phyloP scores from a whole-genome alignment of 169 alveolate genomes.

The Theileria orientalis region DNA sequence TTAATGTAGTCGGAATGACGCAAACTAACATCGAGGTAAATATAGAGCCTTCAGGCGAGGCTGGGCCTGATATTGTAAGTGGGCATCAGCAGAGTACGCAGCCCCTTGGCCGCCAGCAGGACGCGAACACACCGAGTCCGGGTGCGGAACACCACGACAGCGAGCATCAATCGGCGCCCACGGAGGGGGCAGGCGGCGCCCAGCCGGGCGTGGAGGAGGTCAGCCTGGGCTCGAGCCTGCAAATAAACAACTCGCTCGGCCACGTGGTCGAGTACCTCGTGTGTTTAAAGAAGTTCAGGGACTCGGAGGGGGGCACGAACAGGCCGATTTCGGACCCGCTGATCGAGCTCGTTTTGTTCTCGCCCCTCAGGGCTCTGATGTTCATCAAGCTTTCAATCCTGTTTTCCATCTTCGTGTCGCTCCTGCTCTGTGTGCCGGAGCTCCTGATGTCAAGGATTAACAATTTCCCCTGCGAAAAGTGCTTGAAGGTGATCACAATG shows the following conservation, averaged over 20 bases:
- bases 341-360: slow-evolving; percentile 47
- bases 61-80: too few relatives aligned
- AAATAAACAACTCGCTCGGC: not conserved
- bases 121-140: too few relatives aligned
- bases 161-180: too few relatives aligned
- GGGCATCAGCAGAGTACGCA: too few relatives aligned
- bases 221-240: slow-evolving; percentile 28
- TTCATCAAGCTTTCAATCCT: slow-evolving; percentile 26
- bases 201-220: too few relatives aligned
- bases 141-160: too few relatives aligned
- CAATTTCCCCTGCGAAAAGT: not conserved
- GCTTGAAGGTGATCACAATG: not conserved
- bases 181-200: too few relatives aligned
- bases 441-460: not conserved
- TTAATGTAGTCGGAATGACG: too few relatives aligned
- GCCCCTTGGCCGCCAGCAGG: too few relatives aligned
- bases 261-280: slow-evolving; percentile 24
- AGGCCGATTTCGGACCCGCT: slow-evolving; percentile 10
- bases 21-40: not conserved
- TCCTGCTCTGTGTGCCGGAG: slow-evolving; percentile 35
- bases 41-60: too few relatives aligned
- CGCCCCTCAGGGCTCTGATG: slow-evolving; percentile 29
- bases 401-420: slow-evolving; percentile 29
- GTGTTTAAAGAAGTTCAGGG: slow-evolving; percentile 23
- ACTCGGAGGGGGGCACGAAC: not conserved